Conservation (phyloP, 805 yeast species). For the Pichia pseudocactophila region DNA sequence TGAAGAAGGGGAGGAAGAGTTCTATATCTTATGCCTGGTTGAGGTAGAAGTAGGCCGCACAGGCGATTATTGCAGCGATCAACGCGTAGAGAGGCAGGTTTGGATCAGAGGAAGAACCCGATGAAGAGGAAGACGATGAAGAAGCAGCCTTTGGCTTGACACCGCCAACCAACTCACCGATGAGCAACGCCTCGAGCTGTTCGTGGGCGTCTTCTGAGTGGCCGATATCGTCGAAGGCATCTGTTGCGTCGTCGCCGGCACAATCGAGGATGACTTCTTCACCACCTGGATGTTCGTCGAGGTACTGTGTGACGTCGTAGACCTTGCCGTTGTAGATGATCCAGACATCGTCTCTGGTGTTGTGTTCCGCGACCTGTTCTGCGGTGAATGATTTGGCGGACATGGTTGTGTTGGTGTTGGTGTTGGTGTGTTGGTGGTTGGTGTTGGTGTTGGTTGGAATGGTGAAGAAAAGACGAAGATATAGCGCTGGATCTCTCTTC, state of each 20-base stretch:
- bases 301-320: constrained; percentile 63
- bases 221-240: constrained; percentile 79
- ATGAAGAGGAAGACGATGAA: constrained; percentile 5
- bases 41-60: constrained; percentile 32
- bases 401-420: constrained; percentile 31
- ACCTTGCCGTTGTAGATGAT: constrained; percentile 75
- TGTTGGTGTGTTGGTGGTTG: not conserved
- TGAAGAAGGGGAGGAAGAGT: too few species aligned
- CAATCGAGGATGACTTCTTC: constrained; percentile 67
- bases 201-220: constrained; percentile 95
- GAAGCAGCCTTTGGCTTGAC: constrained; percentile 24
- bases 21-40: not conserved
- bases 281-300: constrained; percentile 69
- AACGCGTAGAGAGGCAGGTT: constrained; percentile 28
- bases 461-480: too few species aligned
- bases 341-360: constrained; percentile 73
- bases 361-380: constrained; percentile 67
- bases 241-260: constrained; percentile 72
- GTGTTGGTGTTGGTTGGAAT: not conserved
- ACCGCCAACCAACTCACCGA: constrained; percentile 72
- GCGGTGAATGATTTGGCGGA: constrained; percentile 42
- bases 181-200: constrained; percentile 52
- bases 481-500: too few species aligned
- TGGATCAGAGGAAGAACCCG: constrained; percentile 17
- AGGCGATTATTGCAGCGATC: constrained; percentile 32